Evolutionary conservation across 2,329 filamentous ascomycete species (phyloP).

Genomic region (Colletotrichum spinosum): DNA sequence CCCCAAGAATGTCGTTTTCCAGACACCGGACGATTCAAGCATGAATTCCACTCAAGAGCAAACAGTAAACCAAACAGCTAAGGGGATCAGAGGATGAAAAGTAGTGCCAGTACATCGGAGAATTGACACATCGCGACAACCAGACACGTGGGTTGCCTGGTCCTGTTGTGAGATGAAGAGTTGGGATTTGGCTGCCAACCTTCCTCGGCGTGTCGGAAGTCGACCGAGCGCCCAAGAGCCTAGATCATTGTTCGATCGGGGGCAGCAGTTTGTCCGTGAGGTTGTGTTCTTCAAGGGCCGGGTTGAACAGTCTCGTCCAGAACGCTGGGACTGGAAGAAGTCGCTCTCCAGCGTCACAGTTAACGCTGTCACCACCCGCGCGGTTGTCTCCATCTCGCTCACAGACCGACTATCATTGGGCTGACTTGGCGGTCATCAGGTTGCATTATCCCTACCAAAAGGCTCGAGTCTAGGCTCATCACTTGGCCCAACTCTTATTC

Average conservation of each 20-base stretch:
- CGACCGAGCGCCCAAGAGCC: constrained; percentile 22
- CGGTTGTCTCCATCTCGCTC: constrained; percentile 12
- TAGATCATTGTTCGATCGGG: constrained; percentile 6
- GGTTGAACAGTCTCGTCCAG: constrained; percentile 23
- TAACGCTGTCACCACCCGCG: constrained; percentile 27
- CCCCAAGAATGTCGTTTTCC: constrained; percentile 4
- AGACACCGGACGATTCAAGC: constrained; percentile 35
- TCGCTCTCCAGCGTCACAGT: constrained; percentile 13
- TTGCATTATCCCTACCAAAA: no score
- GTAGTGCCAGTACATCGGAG: background rate
- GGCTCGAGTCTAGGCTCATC: constrained; percentile 10
- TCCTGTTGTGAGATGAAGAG: background rate
- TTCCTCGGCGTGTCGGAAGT: constrained; percentile 24
- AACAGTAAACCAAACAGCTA: constrained; percentile 23
- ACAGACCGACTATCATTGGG: background rate
- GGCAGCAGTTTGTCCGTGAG: constrained; percentile 19
- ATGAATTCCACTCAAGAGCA: constrained; percentile 16
- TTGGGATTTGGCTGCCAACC: background rate
- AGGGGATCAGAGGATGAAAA: background rate
- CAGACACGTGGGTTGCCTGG: constrained; percentile 2
- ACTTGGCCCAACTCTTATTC: constrained; percentile 18
- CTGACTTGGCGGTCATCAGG: no score
- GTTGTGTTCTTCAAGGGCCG: constrained; percentile 7
- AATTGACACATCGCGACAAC: background rate
- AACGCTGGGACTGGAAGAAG: constrained; percentile 20